Conservation (phyloP, 306 rosid species). For the Glycine soja region DNA sequence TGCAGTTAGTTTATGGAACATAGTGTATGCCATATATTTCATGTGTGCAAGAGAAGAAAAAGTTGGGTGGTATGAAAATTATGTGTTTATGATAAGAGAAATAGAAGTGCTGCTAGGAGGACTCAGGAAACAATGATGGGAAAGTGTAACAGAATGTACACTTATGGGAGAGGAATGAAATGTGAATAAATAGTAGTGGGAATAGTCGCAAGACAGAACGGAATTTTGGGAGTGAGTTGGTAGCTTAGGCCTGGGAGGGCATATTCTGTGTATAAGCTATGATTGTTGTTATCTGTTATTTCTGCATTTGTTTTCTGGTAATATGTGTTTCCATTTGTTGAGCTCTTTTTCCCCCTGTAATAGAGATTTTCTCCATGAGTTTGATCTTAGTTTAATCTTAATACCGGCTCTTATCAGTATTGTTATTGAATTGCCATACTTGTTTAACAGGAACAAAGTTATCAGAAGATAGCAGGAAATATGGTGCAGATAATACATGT, state of each 20-base stretch:
- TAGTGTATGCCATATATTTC: not conserved
- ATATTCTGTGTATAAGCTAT: conserved; percentile 10
- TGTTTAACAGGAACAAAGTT: conserved; percentile 83
- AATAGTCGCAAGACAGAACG: not conserved
- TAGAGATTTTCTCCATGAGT: conserved; percentile 11
- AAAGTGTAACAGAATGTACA: not conserved
- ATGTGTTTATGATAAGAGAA: conserved; percentile 7
- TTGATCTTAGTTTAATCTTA: not conserved
- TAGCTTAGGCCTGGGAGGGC: conserved; percentile 23
- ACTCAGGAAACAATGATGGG: not conserved
- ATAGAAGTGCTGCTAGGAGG: conserved; percentile 15
- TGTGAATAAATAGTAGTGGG: not conserved
- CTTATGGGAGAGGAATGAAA: not conserved
- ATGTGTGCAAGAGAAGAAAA: not conserved
- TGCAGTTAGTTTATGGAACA: conserved; percentile 20
- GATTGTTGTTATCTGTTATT: conserved; percentile 11
- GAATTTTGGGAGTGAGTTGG: conserved; percentile 21
- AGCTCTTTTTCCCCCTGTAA: not conserved
- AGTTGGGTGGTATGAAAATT: not conserved
- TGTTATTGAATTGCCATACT: conserved; percentile 39
- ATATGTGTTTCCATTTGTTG: conserved; percentile 17
- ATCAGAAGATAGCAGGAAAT: conserved; percentile 97
- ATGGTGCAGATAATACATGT: conserved; percentile 93
- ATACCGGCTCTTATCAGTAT: conserved; percentile 10
- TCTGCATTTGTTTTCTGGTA: conserved; percentile 28